Base-by-base conservation (phyloP, 306 rosid genomes). In the Prunus padus region DNA sequence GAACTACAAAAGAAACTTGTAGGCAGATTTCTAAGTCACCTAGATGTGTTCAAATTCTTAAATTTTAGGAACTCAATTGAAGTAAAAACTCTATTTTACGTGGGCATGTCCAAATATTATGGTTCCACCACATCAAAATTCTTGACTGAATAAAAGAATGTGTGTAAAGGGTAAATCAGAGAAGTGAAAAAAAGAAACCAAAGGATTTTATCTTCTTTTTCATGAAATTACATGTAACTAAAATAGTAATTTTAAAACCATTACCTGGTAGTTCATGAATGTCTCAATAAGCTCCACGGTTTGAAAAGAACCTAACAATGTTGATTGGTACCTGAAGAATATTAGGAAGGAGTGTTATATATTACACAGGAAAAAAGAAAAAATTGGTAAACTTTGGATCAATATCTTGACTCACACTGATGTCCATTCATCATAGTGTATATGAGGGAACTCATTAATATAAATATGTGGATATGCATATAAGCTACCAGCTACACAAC, bases 201-300 rank as follows among this genome's bases (percentile, higher is more conserved):
- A 67, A 67, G 50, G 37, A 11, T 44, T 6, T 66, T 22, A 23
- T 11, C 45, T 68, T 23, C 57, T 23, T 37, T 46, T 18, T 66
- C 6, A 5, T 45, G 55, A 19, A 67, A 45, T 22, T 7, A 15
- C 49, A 64, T 16, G 8, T 3, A 42, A 19, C 3, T 3, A 8
- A 3, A 66, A 28, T 3, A 66, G 12, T 15, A 30, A 20, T 11
- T 8, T 18, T 45, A 74, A 14, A 28, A 74, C 67, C 47, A 65
- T 73, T 84, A 95, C 98, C 97, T 95, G 97, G 72, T 95, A 95
- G 77, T 95, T 95, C 98, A 95, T 90, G 80, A 92, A 95, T 74
- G 98, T 95, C 86, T 95, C 97, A 49, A 95, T 92, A 69, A 95
- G 84, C 76, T 95, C 98, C 76, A 83, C 95, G 3, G 98, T 92